phyloP scores from a whole-genome alignment of 108 stramenopile genomes.

The Cyclotella atomus region DNA sequence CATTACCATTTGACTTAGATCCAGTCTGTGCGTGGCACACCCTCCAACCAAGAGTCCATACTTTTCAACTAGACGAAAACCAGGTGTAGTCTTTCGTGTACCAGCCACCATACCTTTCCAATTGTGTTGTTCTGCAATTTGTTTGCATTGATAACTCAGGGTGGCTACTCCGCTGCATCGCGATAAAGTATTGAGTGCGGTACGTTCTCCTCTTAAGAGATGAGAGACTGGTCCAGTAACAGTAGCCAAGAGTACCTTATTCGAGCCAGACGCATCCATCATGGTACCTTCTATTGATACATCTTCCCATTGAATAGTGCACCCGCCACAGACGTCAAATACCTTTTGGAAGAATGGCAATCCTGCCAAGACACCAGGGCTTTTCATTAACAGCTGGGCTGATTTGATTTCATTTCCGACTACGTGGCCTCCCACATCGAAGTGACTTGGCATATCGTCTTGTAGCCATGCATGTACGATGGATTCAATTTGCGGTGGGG shows the following conservation, averaged over 20 bases:
- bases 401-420: constrained; percentile 71
- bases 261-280: constrained; percentile 18
- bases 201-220: constrained; percentile 95
- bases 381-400: constrained; percentile 84
- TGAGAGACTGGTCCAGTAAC: constrained; percentile 89
- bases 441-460: constrained; percentile 92
- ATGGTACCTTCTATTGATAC: constrained; percentile 72
- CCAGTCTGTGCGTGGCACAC: constrained; percentile 93
- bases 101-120: constrained; percentile 97
- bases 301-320: constrained; percentile 82
- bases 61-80: constrained; percentile 98
- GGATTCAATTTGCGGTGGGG: constrained; percentile 39
- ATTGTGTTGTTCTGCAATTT: constrained; percentile 49
- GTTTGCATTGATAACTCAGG: constrained; percentile 56
- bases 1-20: constrained; percentile 99
- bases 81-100: constrained; percentile 99
- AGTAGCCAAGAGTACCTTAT: constrained; percentile 86
- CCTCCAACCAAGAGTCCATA: constrained; percentile 98
- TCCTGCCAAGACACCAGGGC: constrained; percentile 91
- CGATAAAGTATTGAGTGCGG: constrained; percentile 93
- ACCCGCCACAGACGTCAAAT: constrained; percentile 78
- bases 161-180: constrained; percentile 98
- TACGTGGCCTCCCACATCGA: constrained; percentile 97
- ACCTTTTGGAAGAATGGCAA: constrained; percentile 93
- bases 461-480: constrained; percentile 78